Evolutionary conservation across 2,329 filamentous ascomycete species (phyloP), one percentile per base, ranked within the genome.

Genomic region (Aspergillus pseudotamarii): DNA sequence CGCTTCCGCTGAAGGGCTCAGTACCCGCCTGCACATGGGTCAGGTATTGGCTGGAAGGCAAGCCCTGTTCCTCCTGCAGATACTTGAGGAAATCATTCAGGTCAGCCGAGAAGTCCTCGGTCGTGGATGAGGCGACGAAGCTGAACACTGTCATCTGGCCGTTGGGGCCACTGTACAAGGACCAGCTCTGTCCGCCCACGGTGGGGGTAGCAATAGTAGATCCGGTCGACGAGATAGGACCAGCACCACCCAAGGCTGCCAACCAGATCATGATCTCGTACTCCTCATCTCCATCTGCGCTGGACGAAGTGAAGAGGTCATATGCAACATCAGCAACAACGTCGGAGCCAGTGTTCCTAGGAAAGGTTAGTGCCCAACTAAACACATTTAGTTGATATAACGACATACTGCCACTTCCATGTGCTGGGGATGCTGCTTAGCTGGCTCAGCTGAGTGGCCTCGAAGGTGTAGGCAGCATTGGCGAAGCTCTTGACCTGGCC

Each of bases 261-360:
- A 89, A 79, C 88, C 88, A 90, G 67, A 90, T 82, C 88, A 90
- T 90, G 69, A 90, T 79, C 75, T 90, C 88, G 71, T 86, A 89
- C 68, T 86, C 79, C n/a, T 81, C 72, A 54, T 67, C 72, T 48
- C 79, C 81, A 34, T 76, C 75, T 1, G 84, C 80, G 21, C 79
- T 79, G 48, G 83, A 79, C 32, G 75, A 71, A 9, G 86, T 86
- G 77, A 89, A 89, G 57, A 89, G 75, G 72, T 89, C 86, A 70
- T 88, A 89, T 16, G 86, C 80, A 19, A 90, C 87, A 69, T 89
- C 82, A 58, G 85, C 85, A 38, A 86, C 77, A 56, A 88, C 73
- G 60, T 77, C 65, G 57, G 74, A 78, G 63, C 81, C 83, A 34
- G 79, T 80, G 76, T 88, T 87, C 38, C 77, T 75, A 28, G 45